Evolutionary conservation across 2,329 filamentous ascomycete genomes (phyloP).

Genomic region (Epichloe coenophiala): DNA sequence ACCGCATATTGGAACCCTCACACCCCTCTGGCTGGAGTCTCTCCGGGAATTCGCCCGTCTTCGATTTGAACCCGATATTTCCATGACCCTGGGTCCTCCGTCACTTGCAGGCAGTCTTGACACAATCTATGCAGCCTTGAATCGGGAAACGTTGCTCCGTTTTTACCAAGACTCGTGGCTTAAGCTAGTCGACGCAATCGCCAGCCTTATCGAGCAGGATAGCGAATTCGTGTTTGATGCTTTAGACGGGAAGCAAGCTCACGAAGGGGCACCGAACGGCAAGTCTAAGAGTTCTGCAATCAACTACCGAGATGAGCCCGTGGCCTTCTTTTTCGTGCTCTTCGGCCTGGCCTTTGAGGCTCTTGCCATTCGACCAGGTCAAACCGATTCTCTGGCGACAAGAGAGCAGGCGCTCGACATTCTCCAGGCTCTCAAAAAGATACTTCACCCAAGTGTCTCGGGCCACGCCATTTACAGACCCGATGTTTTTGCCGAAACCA

Average conservation of each 20-base stretch:
- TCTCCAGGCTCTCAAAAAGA: slow-evolving; percentile 83
- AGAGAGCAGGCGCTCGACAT: slow-evolving; percentile 79
- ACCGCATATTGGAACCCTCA: slow-evolving; percentile 79
- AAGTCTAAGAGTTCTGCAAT: slow-evolving; percentile 61
- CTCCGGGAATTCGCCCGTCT: slow-evolving; percentile 86
- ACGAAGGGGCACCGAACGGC: slow-evolving; percentile 32
- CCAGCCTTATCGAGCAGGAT: slow-evolving; percentile 92
- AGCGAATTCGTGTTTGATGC: slow-evolving; percentile 97
- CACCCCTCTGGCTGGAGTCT: slow-evolving; percentile 87
- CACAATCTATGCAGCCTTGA: slow-evolving; percentile 86
- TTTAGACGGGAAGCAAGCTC: slow-evolving; percentile 66
- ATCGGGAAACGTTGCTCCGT: slow-evolving; percentile 79
- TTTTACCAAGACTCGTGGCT: slow-evolving; percentile 98
- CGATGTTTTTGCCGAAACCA: slow-evolving; percentile 90
- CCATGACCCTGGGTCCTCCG: slow-evolving; percentile 70
- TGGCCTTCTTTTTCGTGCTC: slow-evolving; percentile 97
- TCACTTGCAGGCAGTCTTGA: slow-evolving; percentile 77
- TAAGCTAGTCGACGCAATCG: slow-evolving; percentile 92
- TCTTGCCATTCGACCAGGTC: slow-evolving; percentile 60
- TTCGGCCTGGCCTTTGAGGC: slow-evolving; percentile 96
- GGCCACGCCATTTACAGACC: slow-evolving; percentile 95
- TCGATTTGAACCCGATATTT: slow-evolving; percentile 93
- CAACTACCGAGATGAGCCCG: slow-evolving; percentile 94
- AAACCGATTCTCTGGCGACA: slow-evolving; percentile 41
- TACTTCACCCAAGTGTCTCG: slow-evolving; percentile 83